Evolutionary conservation across 805 yeast genomes (phyloP).

Genomic region (Yarrowia hollandica): DNA sequence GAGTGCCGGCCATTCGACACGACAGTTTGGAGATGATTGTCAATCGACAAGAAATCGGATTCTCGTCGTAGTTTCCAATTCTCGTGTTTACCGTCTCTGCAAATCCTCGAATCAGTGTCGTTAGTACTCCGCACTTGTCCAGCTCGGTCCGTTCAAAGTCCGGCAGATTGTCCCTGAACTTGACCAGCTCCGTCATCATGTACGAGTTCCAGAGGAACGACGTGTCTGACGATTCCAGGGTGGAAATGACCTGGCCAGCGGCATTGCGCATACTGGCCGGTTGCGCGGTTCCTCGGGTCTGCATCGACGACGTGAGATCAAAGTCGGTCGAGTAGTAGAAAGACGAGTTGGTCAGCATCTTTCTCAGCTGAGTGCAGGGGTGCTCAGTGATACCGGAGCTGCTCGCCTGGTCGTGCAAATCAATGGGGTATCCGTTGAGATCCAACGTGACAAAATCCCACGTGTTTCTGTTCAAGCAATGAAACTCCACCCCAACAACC

Average conservation of each 20-base stretch:
- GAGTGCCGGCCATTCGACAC: slow-evolving; percentile 97
- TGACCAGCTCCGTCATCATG: slow-evolving; percentile 78
- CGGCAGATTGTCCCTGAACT: slow-evolving; percentile 71
- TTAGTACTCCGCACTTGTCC: slow-evolving; percentile 77
- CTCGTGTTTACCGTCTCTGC: slow-evolving; percentile 66
- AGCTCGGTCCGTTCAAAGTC: slow-evolving; percentile 56
- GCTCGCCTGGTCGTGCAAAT: slow-evolving; percentile 42
- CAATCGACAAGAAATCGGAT: slow-evolving; percentile 47
- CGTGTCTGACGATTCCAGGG: slow-evolving; percentile 57
- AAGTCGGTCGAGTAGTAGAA: slow-evolving; percentile 91
- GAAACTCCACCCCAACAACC: slow-evolving; percentile 83
- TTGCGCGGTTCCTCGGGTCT: slow-evolving; percentile 41
- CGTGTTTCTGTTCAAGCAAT: slow-evolving; percentile 63
- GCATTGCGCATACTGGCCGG: slow-evolving; percentile 1
- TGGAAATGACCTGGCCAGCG: slow-evolving; percentile 28
- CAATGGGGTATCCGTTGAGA: slow-evolving; percentile 62
- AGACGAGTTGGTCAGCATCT: slow-evolving; percentile 79
- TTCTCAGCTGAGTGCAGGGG: slow-evolving; percentile 80
- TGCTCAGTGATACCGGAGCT: slow-evolving; percentile 50
- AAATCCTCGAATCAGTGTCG: slow-evolving; percentile 93
- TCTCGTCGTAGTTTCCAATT: slow-evolving; percentile 37
- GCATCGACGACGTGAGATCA: slow-evolving; percentile 86
- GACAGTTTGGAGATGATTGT: slow-evolving; percentile 90
- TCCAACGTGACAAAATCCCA: slow-evolving; percentile 83
- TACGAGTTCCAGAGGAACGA: slow-evolving; percentile 97